A percentile compares a stretch with the other conserved stretches of the same genome.
Conservation (phyloP, 257 asterid species). For the Nicotiana knightiana region DNA sequence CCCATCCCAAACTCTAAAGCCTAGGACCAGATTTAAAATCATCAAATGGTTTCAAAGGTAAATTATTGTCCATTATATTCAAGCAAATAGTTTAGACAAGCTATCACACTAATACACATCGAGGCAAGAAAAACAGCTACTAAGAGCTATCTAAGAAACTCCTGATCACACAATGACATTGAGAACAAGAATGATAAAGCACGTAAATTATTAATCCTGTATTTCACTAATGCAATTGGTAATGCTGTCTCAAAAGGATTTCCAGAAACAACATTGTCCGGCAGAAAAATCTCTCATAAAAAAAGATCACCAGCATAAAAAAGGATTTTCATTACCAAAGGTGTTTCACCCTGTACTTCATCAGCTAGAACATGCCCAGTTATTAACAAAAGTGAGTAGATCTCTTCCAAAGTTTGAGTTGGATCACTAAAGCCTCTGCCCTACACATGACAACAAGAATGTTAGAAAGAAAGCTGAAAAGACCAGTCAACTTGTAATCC, state of each 20-base stretch:
- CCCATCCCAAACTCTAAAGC: background rate
- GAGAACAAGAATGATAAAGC: background rate
- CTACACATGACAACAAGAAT: slow-evolving; percentile 39
- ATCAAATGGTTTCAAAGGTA: background rate
- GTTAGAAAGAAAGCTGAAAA: no score
- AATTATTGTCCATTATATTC: background rate
- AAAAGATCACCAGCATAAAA: slow-evolving; percentile 1
- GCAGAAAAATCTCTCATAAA: slow-evolving; percentile 4
- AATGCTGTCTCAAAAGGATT: slow-evolving; percentile 14
- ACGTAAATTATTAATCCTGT: background rate
- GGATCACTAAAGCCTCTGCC: slow-evolving; percentile 79
- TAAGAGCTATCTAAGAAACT: no score
- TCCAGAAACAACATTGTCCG: slow-evolving; percentile 2
- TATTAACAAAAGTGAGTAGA: slow-evolving; percentile 84
- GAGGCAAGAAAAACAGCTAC: no score
- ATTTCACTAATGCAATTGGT: background rate
- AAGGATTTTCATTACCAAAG: slow-evolving; percentile 48
- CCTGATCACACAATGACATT: background rate
- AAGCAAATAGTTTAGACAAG: background rate
- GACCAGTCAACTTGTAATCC: no score
- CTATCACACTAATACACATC: background rate
- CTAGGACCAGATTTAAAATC: background rate
- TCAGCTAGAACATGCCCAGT: slow-evolving; percentile 94
- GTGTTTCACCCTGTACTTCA: slow-evolving; percentile 94
- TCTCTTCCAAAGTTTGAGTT: slow-evolving; percentile 88